Conservation (phyloP, 305 asterid genomes). For the Fraxinus paxiana region DNA sequence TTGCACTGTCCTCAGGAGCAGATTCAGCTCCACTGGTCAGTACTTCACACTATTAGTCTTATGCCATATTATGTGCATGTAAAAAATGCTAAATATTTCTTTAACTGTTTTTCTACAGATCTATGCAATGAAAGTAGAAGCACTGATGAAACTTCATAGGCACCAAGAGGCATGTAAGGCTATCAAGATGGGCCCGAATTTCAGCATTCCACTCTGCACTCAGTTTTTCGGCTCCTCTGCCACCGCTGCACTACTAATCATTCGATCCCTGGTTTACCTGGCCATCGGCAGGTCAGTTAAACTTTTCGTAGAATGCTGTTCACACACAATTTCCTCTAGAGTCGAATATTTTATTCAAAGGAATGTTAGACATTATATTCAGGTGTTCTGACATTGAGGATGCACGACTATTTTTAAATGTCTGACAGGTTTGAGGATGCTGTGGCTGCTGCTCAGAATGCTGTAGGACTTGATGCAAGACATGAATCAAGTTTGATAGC, state of each 20-base stretch:
- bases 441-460: conserved; percentile 32
- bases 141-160: conserved; percentile 43
- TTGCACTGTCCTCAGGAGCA: conserved; percentile 44
- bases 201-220: conserved; percentile 22
- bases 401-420: background rate
- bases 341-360: background rate
- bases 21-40: conserved; percentile 61
- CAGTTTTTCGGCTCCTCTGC: conserved; percentile 37
- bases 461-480: conserved; percentile 36
- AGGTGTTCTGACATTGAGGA: no score
- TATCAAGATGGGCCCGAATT: conserved; percentile 29
- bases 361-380: no score
- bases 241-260: conserved; percentile 33
- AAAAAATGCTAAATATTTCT: background rate
- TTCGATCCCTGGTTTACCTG: conserved; percentile 42
- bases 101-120: conserved; percentile 27
- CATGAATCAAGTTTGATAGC: conserved; percentile 22
- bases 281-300: conserved; percentile 46
- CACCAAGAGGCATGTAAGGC: conserved; percentile 50
- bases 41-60: background rate
- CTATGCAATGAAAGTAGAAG: conserved; percentile 53
- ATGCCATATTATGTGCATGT: background rate
- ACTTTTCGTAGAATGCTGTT: background rate
- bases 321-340: background rate
- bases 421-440: conserved; percentile 61